Evolutionary conservation across 2,329 filamentous ascomycete species (phyloP), one percentile per base, ranked within the genome.

Genomic region (Neofusicoccum cordaticola): DNA sequence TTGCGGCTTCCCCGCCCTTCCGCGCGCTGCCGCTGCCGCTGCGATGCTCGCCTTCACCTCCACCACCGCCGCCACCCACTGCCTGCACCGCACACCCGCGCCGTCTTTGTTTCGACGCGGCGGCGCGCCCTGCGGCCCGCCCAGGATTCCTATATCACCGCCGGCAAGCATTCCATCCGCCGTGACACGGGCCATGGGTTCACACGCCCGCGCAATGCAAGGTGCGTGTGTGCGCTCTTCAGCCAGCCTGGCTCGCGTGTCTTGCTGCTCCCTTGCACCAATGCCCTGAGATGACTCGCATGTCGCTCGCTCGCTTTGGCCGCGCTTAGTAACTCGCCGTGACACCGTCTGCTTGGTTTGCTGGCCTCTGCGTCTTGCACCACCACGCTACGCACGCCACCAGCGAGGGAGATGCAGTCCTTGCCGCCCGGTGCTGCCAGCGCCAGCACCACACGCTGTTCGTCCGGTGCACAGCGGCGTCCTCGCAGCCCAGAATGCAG

Each of bases 141-240:
- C n/a, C 27, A 31, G 27, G 27, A 31, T 39, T 7, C 6, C 37
- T 7, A 41, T 51, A 41, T 51, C 44, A 13, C 9, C 58, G 37
- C 22, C 44, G 45, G 12, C n/a, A 7, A 9, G n/a, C 47, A 63
- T 63, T 63, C 60, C 48, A 45, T n/a, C 22, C 37, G 19, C 48
- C 27, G 37, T 44, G 11, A 37, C 47, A 63, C 60, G 41, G 35
- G 2, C 47, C 39, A 52, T n/a, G 41, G 19, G 53, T 34, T 44
- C 53, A 56, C 27, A 31, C 27, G 27, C 27, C 27, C 27, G 27
- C 27, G 17, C 31, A 12, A 57, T 44, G 60, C 60, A 63, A 63
- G 60, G 47, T 53, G n/a, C 22, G 19, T 44, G 60, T 5, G 27
- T 63, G 45, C 60, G 60, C 53, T 63, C 60, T 63, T 63, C 60